Evolutionary conservation across 805 yeast species (phyloP).

Genomic region (Candida sonorensis): DNA sequence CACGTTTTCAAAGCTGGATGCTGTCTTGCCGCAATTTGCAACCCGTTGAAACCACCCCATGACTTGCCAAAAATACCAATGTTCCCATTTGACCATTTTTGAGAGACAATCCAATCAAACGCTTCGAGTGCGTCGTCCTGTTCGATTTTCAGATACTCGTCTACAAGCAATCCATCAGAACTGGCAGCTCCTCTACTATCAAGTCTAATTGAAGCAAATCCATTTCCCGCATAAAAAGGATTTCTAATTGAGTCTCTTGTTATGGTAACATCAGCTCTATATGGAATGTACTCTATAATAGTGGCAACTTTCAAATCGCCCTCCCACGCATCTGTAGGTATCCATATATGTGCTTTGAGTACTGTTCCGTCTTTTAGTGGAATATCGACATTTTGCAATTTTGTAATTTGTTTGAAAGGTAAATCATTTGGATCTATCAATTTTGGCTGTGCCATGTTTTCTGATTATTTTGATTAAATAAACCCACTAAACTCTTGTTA

Average conservation of each 20-base stretch:
- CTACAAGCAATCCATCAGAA: slow-evolving; percentile 34
- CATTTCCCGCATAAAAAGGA: slow-evolving; percentile 41
- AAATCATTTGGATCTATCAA: slow-evolving; percentile 16
- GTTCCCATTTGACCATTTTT: slow-evolving; percentile 38
- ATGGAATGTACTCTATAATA: slow-evolving; percentile 38
- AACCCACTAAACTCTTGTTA: too few relatives aligned
- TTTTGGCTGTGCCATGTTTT: too few relatives aligned
- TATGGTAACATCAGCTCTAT: slow-evolving; percentile 39
- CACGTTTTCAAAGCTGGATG: slow-evolving; percentile 39
- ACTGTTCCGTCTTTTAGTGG: slow-evolving; percentile 33
- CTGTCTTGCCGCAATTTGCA: slow-evolving; percentile 39
- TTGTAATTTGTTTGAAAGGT: slow-evolving; percentile 25
- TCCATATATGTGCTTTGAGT: slow-evolving; percentile 38
- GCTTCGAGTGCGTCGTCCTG: slow-evolving; percentile 38
- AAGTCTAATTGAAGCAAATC: slow-evolving; percentile 37
- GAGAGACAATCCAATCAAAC: slow-evolving; percentile 35
- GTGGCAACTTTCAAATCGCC: slow-evolving; percentile 28
- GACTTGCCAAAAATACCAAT: slow-evolving; percentile 43
- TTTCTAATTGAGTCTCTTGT: slow-evolving; percentile 39
- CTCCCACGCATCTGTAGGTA: slow-evolving; percentile 30
- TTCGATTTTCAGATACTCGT: slow-evolving; percentile 36
- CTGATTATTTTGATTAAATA: too few relatives aligned
- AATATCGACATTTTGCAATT: slow-evolving; percentile 30
- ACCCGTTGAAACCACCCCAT: slow-evolving; percentile 43
- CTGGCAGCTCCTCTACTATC: slow-evolving; percentile 42